phyloP scores from a whole-genome alignment of 345 rosid genomes.

The Isatis tinctoria region DNA sequence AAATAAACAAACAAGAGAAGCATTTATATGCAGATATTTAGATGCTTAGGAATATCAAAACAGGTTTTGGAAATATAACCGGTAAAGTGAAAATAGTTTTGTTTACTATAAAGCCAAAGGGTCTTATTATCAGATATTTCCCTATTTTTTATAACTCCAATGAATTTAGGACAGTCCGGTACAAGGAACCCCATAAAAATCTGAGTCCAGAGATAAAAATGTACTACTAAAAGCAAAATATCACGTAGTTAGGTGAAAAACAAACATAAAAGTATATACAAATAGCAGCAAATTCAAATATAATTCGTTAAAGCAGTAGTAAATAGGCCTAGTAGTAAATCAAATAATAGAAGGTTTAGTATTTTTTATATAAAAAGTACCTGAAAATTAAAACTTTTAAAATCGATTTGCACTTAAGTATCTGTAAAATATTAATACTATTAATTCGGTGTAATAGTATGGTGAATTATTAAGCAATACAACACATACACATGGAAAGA shows the following conservation, averaged over 20 bases:
- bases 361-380: background rate
- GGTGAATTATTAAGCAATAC: conserved; percentile 12
- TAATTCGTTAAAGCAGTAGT: too few species aligned
- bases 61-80: conserved; percentile 5
- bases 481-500: conserved; percentile 13
- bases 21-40: conserved; percentile 16
- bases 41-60: background rate
- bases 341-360: background rate
- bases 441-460: background rate
- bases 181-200: background rate
- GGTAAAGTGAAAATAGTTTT: background rate
- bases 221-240: background rate
- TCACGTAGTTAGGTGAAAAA: background rate
- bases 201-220: background rate
- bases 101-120: background rate
- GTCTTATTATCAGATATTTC: background rate
- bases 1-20: conserved; percentile 14
- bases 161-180: background rate
- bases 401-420: background rate
- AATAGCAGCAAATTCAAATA: too few species aligned
- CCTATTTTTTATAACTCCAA: background rate
- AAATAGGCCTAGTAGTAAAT: too few species aligned
- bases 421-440: background rate
- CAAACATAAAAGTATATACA: background rate
- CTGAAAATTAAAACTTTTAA: background rate